Evolutionary conservation across 345 rosid genomes (phyloP).

Genomic region (Syzygium oleosum): DNA sequence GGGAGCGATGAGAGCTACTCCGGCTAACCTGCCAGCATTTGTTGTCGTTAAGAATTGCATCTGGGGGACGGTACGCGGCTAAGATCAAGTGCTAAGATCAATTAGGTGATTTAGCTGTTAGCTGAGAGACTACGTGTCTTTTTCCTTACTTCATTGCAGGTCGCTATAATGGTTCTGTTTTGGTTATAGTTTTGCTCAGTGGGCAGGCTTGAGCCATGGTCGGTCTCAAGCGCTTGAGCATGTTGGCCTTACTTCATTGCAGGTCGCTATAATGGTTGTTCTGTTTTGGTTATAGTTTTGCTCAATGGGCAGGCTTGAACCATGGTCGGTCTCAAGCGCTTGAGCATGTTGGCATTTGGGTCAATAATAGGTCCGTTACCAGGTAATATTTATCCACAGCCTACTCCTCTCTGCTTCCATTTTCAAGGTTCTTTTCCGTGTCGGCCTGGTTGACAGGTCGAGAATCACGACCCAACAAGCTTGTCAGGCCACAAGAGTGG

Average conservation of each 20-base stretch:
- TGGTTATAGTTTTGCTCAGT: background rate
- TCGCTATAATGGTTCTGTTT: background rate
- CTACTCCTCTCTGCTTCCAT: background rate
- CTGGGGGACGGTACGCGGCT: background rate
- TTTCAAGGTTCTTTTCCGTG: background rate
- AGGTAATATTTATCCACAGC: background rate
- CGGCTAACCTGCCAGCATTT: constrained; percentile 13
- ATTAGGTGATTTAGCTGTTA: background rate
- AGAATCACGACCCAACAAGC: background rate
- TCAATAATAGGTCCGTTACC: background rate
- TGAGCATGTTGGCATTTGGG: background rate
- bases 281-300: background rate
- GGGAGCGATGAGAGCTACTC: background rate
- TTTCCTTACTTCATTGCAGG: background rate
- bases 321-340: background rate
- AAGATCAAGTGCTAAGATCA: background rate
- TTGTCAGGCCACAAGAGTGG: background rate
- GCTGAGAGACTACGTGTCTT: background rate
- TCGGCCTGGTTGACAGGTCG: background rate
- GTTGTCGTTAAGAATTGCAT: background rate
- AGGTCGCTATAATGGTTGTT: background rate
- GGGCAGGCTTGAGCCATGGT: background rate
- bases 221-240: background rate
- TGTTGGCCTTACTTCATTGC: background rate
- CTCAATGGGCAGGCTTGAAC: background rate